Evolutionary conservation across 352 stramenopile genomes (phyloP), one percentile per base, ranked within the genome.

Genomic region (Phytophthora gonapodyides): DNA sequence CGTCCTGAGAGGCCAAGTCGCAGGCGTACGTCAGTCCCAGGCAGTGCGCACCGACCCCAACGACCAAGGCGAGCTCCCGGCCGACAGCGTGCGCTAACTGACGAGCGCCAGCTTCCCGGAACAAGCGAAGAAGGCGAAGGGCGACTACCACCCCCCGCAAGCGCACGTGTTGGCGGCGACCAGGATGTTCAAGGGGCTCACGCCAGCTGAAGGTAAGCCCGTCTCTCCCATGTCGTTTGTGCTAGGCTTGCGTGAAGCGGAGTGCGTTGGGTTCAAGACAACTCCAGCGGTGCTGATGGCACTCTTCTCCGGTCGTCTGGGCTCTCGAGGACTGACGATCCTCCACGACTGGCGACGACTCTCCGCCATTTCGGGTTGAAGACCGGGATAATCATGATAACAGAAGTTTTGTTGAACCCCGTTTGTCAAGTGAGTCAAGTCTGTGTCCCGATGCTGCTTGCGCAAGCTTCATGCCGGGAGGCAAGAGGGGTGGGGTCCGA

Each of bases 161-260:
- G 42, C 38, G 3, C 41, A 64, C 27, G 11, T 60, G 9, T 47
- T 61, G 16, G 47, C 47, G 4, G 61, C 47, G 0, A 56, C 11
- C 9, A 40, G 36, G 0, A 69, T 64, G 33, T 61, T 52, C 47
- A 43, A 44, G 21, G 51, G 30, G 9, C 7, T 52, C 33, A 6
- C 13, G 6, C 37, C 35, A 17, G 6, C 17, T 0, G 30, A 52
- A 64, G 37, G 62, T 71, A 71, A 62, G 16, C 8, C 24, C 3
- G 1, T 55, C 0, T 62, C 42, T 50, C 12, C 56, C 4, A 62
- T 62, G 36, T 24, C 35, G 7, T 70, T 66, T 57, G 56, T 61
- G 3, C 15, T 70, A 11, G 17, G 13, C 30, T 7, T 70, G 27
- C 19, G 49, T 2, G 36, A 70, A 37, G 31, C 43, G 41, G 38